A percentile compares a stretch with the other conserved stretches of the same genome.
Conservation (phyloP, 1,139 yeast genomes). For the Pneumocystis sp. region DNA sequence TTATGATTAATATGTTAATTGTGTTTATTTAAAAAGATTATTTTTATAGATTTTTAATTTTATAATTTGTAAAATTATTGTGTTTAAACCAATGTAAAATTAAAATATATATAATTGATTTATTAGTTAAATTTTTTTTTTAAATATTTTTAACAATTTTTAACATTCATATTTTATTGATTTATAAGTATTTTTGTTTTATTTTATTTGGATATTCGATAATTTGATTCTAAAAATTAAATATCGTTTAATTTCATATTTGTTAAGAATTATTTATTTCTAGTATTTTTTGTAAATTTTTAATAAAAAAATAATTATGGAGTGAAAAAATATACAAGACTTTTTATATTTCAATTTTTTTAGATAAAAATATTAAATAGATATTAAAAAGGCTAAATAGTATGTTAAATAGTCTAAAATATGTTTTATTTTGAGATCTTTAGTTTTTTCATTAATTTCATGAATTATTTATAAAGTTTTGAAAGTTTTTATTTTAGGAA, state of each 20-base stretch:
- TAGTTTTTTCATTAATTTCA: slow-evolving; percentile 14
- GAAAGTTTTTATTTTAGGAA: slow-evolving; percentile 7
- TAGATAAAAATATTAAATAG: background rate
- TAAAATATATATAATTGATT: background rate
- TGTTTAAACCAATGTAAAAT: background rate
- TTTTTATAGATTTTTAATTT: background rate
- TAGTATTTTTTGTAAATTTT: background rate
- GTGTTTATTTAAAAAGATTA: background rate
- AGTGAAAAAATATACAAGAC: slow-evolving; percentile 3
- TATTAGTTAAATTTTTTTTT: background rate
- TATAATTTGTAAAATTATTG: background rate
- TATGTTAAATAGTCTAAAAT: slow-evolving; percentile 21
- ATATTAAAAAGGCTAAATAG: slow-evolving; percentile 16
- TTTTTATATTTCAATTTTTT: slow-evolving; percentile 16
- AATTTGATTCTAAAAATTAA: no score
- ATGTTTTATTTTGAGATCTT: slow-evolving; percentile 17
- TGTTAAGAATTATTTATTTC: no score
- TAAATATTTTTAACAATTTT: no score
- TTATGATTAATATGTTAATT: no score
- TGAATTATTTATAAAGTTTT: slow-evolving; percentile 7
- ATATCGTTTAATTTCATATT: no score
- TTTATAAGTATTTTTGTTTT: no score
- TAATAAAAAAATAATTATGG: background rate
- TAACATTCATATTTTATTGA: no score
- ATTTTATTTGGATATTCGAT: no score